These are phyloP conservation scores for Wickerhamiella dianesei DNA, from an alignment of 805 yeast genomes.

Conservation along the genomic window DNA sequence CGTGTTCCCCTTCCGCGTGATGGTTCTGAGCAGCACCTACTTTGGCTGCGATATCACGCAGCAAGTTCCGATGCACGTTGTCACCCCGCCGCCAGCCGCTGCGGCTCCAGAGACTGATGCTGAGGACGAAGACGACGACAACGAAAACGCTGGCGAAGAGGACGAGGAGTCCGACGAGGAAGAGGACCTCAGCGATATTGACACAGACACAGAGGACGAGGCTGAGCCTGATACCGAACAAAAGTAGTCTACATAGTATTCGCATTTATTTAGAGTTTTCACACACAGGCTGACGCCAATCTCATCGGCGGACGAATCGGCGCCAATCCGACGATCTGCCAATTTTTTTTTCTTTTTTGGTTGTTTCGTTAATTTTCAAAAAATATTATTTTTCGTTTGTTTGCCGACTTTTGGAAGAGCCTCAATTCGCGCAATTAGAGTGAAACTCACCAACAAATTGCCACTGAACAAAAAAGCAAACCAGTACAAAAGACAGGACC, in stretches of 20 bases:
- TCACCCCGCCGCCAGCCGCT: conserved; percentile 3
- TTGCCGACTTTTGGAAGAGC: too few relatives aligned
- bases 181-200: conserved; percentile 37
- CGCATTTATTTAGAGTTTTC: background rate
- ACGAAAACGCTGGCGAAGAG: conserved; percentile 25
- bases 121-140: conserved; percentile 28
- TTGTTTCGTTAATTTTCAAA: too few relatives aligned
- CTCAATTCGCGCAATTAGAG: too few relatives aligned
- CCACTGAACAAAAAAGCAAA: too few relatives aligned
- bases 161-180: conserved; percentile 34
- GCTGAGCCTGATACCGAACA: conserved; percentile 23
- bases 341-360: too few relatives aligned
- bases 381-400: too few relatives aligned
- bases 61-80: conserved; percentile 56
- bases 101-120: conserved; percentile 28
- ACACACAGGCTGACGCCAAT: too few relatives aligned
- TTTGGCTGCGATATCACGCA: conserved; percentile 71
- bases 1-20: conserved; percentile 50
- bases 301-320: too few relatives aligned
- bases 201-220: conserved; percentile 54
- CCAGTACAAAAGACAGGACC: too few relatives aligned
- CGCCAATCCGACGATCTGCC: too few relatives aligned
- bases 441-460: too few relatives aligned
- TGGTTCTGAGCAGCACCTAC: conserved; percentile 59
- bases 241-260: background rate